Evolutionary conservation across 169 alveolate genomes (phyloP), one percentile per base, ranked within the genome.

Genomic region (Prorocentrum cordatum): DNA sequence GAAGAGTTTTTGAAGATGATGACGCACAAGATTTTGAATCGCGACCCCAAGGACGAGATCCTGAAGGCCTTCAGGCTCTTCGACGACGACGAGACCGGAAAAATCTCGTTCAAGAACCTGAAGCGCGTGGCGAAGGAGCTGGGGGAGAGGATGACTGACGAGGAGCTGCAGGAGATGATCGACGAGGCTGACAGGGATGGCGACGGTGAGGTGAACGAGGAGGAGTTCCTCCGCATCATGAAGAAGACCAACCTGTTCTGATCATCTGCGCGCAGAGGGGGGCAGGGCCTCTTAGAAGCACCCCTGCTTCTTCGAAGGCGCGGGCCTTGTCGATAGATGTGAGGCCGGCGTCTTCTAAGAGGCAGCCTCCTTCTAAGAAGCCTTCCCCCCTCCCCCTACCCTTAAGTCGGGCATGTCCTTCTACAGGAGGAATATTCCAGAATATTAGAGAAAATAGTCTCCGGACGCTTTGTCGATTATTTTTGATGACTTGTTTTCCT

Each of bases 161-260:
- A 97, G 91, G 99, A 98, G 92, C 93, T 98, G 66, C 96, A 96
- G 93, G 98, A 95, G 96, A 98, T 98, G 99, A 97, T 98, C 64
- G 98, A 96, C 86, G 99, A 97, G 94, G 99, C 99, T 18, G 99
- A 98, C 87, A 93, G 98, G 18, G 83, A 71, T 18, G 83, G 83
- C 4, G 83, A 71, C 33, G 83, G 83, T 16, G 83, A 71, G 99
- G 99, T 14, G 99, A 96, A 95, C 92, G 99, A 97, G 89, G 98
- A 97, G 82, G 99, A 98, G 91, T 98, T 98, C 93, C 93, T 97
- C 75, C 96, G 98, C 86, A 97, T 98, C 62, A 98, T 98, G 99
- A 97, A 96, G 92, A 97, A 98, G 94, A 97, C 99, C 42, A 97
- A 96, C 88, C 93, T 98, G 79, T 97, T 97, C 91, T 96, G 91